Evolutionary conservation across 768 basidiomycete species (phyloP).

Genomic region (Naganishia randhawae): DNA sequence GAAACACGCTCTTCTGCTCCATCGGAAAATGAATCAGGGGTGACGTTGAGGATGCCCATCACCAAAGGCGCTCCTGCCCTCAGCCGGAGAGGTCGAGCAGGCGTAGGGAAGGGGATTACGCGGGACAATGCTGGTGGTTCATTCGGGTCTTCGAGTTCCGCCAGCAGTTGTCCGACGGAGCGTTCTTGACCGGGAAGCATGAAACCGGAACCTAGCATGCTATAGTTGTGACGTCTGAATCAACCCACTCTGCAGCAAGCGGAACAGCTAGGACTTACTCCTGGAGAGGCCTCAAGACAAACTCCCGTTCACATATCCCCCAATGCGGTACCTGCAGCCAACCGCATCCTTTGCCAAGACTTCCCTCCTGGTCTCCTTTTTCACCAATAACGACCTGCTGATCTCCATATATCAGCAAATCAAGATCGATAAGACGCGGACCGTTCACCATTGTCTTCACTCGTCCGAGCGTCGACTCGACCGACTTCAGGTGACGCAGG

Average conservation of each 20-base stretch:
- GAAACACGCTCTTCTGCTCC: conserved; percentile 61
- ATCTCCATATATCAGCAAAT: conserved; percentile 72
- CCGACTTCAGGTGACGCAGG: conserved; percentile 63
- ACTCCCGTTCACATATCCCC: conserved; percentile 76
- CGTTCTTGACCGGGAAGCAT: conserved; percentile 61
- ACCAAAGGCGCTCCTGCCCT: conserved; percentile 55
- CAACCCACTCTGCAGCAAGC: background rate
- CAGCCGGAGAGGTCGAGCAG: conserved; percentile 33
- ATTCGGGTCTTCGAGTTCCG: conserved; percentile 11
- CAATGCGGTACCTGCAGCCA: conserved; percentile 83
- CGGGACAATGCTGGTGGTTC: conserved; percentile 37
- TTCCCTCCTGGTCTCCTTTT: conserved; percentile 51
- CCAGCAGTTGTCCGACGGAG: conserved; percentile 51
- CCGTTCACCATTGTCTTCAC: conserved; percentile 75
- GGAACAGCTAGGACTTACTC: conserved; percentile 62
- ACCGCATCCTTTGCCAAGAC: conserved; percentile 51
- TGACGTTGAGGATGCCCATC: conserved; percentile 90
- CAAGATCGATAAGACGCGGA: conserved; percentile 83
- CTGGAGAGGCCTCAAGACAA: conserved; percentile 77
- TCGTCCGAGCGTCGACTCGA: conserved; percentile 73
- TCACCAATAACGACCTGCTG: conserved; percentile 59
- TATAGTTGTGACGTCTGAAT: background rate
- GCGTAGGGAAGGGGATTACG: conserved; percentile 39
- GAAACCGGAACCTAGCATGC: background rate
- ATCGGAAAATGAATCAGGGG: conserved; percentile 96